Evolutionary conservation across 2,329 filamentous ascomycete genomes (phyloP).

Genomic region (Curvularia hawaiiensis): DNA sequence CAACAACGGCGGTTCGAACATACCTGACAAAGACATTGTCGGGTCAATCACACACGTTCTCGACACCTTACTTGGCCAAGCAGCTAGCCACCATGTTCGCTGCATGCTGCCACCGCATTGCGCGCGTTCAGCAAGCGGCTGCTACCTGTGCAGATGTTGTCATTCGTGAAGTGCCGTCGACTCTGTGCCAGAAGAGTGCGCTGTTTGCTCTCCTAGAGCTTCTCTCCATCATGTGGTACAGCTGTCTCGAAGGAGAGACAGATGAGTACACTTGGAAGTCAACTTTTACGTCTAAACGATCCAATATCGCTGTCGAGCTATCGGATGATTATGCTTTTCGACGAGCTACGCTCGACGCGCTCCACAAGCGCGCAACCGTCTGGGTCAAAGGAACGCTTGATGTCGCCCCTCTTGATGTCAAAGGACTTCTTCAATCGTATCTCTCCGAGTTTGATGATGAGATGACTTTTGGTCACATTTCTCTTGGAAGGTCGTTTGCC

Average conservation of each 20-base stretch:
- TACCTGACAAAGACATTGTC: constrained; percentile 79
- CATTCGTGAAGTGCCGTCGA: constrained; percentile 82
- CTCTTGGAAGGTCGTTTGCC: constrained; percentile 91
- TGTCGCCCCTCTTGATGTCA: constrained; percentile 88
- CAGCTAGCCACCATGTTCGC: constrained; percentile 87
- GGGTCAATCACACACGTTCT: constrained; percentile 76
- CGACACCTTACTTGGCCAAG: constrained; percentile 86
- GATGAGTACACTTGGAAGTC: constrained; percentile 91
- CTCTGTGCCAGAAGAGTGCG: constrained; percentile 86
- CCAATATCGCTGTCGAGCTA: constrained; percentile 82
- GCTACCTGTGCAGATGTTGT: constrained; percentile 84
- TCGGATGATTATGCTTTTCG: constrained; percentile 90
- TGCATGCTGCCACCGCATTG: constrained; percentile 90
- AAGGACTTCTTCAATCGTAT: constrained; percentile 94
- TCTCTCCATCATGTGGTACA: constrained; percentile 91
- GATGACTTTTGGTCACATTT: constrained; percentile 87
- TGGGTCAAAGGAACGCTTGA: constrained; percentile 85
- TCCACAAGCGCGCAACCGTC: constrained; percentile 75
- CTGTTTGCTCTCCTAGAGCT: constrained; percentile 93
- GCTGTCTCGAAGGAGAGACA: constrained; percentile 91
- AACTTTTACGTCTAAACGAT: constrained; percentile 76
- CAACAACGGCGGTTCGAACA: constrained; percentile 72
- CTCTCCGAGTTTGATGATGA: constrained; percentile 94
- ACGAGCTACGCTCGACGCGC: constrained; percentile 74
- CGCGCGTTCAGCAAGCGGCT: constrained; percentile 87